A percentile compares a stretch with the other conserved stretches of the same genome.
Conservation (phyloP, 257 asterid species). For the Solanum peruvianum region DNA sequence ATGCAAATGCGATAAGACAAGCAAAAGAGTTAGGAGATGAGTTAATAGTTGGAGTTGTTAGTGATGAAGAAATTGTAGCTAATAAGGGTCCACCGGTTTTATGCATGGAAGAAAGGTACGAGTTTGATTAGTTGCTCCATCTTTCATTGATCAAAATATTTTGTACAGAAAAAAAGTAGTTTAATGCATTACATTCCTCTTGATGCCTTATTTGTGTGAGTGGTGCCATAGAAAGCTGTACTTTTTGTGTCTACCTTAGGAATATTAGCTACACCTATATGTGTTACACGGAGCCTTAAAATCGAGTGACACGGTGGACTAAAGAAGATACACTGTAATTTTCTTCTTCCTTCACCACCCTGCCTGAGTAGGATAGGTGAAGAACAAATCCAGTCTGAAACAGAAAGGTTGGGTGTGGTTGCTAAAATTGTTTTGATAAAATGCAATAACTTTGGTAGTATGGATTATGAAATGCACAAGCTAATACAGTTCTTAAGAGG, state of each 20-base stretch:
- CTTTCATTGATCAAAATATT: not conserved
- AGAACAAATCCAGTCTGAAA: not conserved
- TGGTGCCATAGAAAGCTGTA: not conserved
- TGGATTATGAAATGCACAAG: not conserved
- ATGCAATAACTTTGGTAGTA: not conserved
- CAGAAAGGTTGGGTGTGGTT: not conserved
- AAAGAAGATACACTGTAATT: not conserved
- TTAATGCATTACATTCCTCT: not conserved
- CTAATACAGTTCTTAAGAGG: not conserved
- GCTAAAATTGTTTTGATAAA: not conserved
- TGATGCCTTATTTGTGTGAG: not conserved
- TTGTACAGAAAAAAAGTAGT: not conserved
- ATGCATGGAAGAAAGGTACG: slow-evolving; percentile 39
- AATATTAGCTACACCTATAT: not conserved
- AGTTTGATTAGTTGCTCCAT: not conserved
- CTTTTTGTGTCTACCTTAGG: not conserved
- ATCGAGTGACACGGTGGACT: not conserved
- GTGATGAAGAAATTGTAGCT: slow-evolving; percentile 16
- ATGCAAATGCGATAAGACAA: slow-evolving; percentile 97
- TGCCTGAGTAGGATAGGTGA: not conserved
- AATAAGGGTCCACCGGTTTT: slow-evolving; percentile 12
- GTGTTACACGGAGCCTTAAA: not conserved
- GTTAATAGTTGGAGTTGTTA: slow-evolving; percentile 14
- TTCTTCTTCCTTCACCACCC: not conserved
- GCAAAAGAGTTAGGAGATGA: slow-evolving; percentile 97